Evolutionary conservation across 345 rosid genomes (phyloP).

Genomic region (Euclidium syriacum): DNA sequence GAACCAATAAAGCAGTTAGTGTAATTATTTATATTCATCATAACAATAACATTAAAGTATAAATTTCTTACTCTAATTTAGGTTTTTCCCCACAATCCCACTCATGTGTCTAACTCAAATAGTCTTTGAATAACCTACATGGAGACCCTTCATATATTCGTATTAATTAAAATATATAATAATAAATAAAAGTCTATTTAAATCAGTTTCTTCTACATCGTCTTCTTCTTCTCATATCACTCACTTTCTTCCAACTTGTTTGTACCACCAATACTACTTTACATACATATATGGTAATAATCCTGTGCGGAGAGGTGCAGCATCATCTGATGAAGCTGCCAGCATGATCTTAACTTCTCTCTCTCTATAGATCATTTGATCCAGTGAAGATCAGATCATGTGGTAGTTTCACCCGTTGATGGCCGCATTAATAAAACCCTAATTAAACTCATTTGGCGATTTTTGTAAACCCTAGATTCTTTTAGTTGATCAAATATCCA

Average conservation of each 20-base stretch:
- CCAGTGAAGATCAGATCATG: conserved; percentile 66
- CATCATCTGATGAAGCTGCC: conserved; percentile 32
- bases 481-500: background rate
- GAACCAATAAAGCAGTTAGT: too few relatives aligned
- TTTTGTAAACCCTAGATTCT: background rate
- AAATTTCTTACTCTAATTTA: background rate
- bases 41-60: too few relatives aligned
- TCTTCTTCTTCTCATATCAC: background rate
- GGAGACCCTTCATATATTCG: background rate
- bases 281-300: background rate
- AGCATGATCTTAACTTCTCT: conserved; percentile 30
- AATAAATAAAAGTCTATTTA: conserved; percentile 7
- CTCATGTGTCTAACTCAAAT: conserved; percentile 1
- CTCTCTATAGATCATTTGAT: background rate
- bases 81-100: background rate
- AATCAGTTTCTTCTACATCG: background rate
- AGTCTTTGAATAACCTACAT: conserved; percentile 13
- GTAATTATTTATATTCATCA: too few relatives aligned
- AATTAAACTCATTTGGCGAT: conserved; percentile 2
- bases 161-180: background rate
- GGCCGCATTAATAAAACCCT: conserved; percentile 31
- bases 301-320: conserved; percentile 5
- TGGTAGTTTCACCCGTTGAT: conserved; percentile 79
- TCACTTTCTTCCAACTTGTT: conserved; percentile 11
- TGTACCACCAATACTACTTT: background rate